Percentiles rank a stretch among this genome's conserved stretches.
phyloP scores from a whole-genome alignment of 352 stramenopile genomes.

The Thalassiosira livingstoniorum region DNA sequence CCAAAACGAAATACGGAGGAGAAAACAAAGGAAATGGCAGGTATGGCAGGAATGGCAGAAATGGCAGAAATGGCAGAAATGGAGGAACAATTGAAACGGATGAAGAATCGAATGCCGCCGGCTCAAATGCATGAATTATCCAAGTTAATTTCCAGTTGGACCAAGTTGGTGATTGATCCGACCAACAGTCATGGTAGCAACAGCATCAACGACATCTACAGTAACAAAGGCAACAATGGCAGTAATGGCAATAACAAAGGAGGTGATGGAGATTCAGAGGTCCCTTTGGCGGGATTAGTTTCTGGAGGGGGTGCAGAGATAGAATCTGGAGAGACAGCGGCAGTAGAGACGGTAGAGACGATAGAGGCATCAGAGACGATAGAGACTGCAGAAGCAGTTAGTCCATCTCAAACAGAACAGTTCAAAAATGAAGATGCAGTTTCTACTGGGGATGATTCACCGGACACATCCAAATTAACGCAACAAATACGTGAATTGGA shows the following conservation, averaged over 20 bases:
- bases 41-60: background rate
- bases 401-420: too few relatives aligned
- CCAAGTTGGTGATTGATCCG: conserved; percentile 27
- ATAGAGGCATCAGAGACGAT: too few relatives aligned
- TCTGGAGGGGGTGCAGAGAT: too few relatives aligned
- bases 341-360: conserved; percentile 51
- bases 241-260: too few relatives aligned
- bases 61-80: background rate
- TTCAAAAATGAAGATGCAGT: too few relatives aligned
- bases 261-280: too few relatives aligned
- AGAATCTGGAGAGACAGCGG: conserved; percentile 27
- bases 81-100: background rate
- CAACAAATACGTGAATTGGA: too few relatives aligned
- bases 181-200: background rate
- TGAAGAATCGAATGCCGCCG: background rate
- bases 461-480: too few relatives aligned
- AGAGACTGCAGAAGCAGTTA: too few relatives aligned
- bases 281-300: too few relatives aligned
- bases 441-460: too few relatives aligned
- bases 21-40: background rate
- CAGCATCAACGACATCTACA: background rate
- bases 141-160: conserved; percentile 37
- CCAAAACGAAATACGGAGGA: background rate
- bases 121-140: conserved; percentile 43
- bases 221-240: too few relatives aligned